Evolutionary conservation across 371 early-diverging fungal species (phyloP).

Genomic region (Haplosporangium sp.): DNA sequence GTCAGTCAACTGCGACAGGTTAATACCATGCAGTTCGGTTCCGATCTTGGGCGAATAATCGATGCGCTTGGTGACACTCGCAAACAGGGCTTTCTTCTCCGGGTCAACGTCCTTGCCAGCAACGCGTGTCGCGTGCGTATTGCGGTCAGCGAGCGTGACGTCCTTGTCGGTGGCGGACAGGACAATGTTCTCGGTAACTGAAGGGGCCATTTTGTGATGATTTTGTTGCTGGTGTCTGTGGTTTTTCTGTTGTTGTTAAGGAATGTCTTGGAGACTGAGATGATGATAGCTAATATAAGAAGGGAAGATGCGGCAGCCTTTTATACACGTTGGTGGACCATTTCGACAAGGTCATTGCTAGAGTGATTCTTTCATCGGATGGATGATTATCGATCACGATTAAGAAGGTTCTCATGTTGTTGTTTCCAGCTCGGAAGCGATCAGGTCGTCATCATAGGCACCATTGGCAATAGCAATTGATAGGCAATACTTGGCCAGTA

Average conservation of each 20-base stretch:
- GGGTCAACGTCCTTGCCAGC: slow-evolving; percentile 66
- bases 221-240: slow-evolving; percentile 1
- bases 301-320: not conserved
- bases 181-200: slow-evolving; percentile 24
- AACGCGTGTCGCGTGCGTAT: slow-evolving; percentile 49
- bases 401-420: too few species aligned
- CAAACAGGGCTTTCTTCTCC: slow-evolving; percentile 66
- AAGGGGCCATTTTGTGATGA: slow-evolving; percentile 20
- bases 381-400: too few species aligned
- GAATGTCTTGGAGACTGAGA: slow-evolving; percentile 2
- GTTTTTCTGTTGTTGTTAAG: not conserved
- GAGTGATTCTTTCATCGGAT: too few species aligned
- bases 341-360: not conserved
- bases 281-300: not conserved
- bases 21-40: slow-evolving; percentile 76
- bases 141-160: slow-evolving; percentile 43
- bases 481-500: too few species aligned
- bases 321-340: not conserved
- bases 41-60: slow-evolving; percentile 74
- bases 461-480: too few species aligned
- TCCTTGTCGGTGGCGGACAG: slow-evolving; percentile 46
- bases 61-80: slow-evolving; percentile 66
- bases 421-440: too few species aligned
- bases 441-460: too few species aligned
- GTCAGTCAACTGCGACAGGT: slow-evolving; percentile 62